Evolutionary conservation across 1,284 basidiomycete genomes (phyloP), one percentile per base, ranked within the genome.

Genomic region (Afroboletus lepidellus): DNA sequence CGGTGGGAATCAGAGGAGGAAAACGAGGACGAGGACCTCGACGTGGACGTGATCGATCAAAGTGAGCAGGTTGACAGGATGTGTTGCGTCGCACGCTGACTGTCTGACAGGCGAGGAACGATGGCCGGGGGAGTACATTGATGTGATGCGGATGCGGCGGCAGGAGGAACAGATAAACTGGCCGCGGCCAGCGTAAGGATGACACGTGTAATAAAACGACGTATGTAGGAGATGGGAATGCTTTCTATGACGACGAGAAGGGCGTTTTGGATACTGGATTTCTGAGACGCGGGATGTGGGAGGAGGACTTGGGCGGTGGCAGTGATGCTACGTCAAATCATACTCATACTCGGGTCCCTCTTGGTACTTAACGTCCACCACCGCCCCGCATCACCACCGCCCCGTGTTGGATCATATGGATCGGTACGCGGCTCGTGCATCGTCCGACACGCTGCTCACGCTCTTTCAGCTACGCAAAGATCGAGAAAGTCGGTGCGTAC

Each of bases 401-500:
- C 32, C n/a, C 7, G 32, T 18, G 20, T 41, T 41, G 23, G 49
- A 58, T 53, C 54, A 53, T 36, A 68, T 68, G 66, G 66, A 69
- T 57, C 66, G 66, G 66, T 69, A 56, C 38, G 66, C 53, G 18
- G 2, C 43, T 46, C 34, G 39, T 38, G 44, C 45, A 38, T 53
- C 46, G 50, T 57, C 20, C 18, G 41, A 30, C 41, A 50, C 29
- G 21, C n/a, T 47, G 55, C 64, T 66, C 45, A 70, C 49, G 8
- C 21, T 20, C 36, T 34, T 34, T 3, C 61, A 85, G 84, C 57
- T 85, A 85, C 65, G 79, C 81, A 57, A 85, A 85, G 73, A 77
- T 85, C 58, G 84, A 85, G 71, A 85, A 85, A 83, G 78, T 84
- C 64, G 85, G 85, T 87, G 74, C 72, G 84, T 85, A 57, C 53